Conservation (phyloP, 345 rosid genomes). For the Kandelia obovata region DNA sequence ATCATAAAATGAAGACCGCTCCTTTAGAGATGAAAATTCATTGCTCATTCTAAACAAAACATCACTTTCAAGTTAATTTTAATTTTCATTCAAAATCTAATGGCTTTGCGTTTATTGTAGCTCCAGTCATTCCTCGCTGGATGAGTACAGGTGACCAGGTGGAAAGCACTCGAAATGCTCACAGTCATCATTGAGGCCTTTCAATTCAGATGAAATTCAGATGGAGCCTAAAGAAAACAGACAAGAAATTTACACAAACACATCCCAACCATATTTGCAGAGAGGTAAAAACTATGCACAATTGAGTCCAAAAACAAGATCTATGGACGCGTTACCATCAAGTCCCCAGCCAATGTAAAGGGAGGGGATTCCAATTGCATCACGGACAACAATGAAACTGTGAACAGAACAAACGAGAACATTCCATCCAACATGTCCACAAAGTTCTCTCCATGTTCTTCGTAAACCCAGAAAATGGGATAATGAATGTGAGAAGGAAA, state of each 20-base stretch:
- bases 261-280: neutral
- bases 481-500: neutral
- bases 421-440: slow-evolving; percentile 90
- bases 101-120: too few species aligned
- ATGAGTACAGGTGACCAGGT: slow-evolving; percentile 82
- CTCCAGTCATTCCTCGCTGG: too few species aligned
- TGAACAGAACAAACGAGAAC: slow-evolving; percentile 84
- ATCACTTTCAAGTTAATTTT: too few species aligned
- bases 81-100: too few species aligned
- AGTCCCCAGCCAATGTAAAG: slow-evolving; percentile 93
- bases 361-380: slow-evolving; percentile 90
- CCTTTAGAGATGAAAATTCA: too few species aligned
- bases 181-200: slow-evolving; percentile 79
- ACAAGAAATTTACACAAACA: neutral
- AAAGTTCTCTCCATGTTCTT: slow-evolving; percentile 78
- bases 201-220: slow-evolving; percentile 82
- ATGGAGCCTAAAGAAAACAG: slow-evolving; percentile 47
- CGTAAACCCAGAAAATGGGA: slow-evolving; percentile 11
- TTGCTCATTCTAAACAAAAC: too few species aligned
- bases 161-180: slow-evolving; percentile 88
- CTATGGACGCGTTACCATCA: slow-evolving; percentile 47
- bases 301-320: neutral
- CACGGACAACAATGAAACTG: slow-evolving; percentile 82
- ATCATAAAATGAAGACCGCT: too few species aligned
- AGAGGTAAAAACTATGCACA: neutral